Conservation (phyloP, 495 filamentous ascomycete species). For the Evernia prunastri region DNA sequence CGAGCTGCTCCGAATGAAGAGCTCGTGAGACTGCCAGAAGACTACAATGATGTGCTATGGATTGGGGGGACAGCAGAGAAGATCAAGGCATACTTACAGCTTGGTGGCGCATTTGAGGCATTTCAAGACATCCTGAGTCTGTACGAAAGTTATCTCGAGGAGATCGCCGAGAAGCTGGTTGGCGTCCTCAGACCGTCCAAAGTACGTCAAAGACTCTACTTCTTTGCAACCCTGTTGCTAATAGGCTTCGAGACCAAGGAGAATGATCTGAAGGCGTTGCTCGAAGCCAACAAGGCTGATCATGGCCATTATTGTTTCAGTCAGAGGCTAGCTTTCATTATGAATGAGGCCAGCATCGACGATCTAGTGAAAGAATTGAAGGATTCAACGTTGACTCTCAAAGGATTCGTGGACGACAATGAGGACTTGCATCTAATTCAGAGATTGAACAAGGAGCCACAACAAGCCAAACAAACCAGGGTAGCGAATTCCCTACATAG, state of each 20-base stretch:
- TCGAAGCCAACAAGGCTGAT: not conserved
- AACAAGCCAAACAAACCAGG: not conserved
- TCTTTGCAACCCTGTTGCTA: too few species aligned
- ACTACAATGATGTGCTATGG: not conserved
- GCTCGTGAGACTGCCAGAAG: not conserved
- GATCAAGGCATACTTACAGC: conserved; percentile 1
- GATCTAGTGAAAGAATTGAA: conserved; percentile 2
- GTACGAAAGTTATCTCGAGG: conserved; percentile 4
- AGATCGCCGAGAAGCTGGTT: not conserved
- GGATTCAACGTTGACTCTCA: not conserved
- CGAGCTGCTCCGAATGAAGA: conserved; percentile 5
- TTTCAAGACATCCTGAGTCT: not conserved
- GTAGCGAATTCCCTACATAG: conserved; percentile 1
- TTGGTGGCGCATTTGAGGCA: not conserved
- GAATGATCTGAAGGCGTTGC: conserved; percentile 2
- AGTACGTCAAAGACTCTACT: not conserved
- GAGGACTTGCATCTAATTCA: conserved; percentile 5
- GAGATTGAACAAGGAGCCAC: conserved; percentile 1
- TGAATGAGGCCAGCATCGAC: conserved; percentile 2
- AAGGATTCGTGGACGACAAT: not conserved
- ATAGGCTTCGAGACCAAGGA: not conserved
- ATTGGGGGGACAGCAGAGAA: not conserved
- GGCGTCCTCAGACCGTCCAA: not conserved
- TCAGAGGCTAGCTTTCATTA: conserved; percentile 2
- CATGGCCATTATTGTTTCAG: not conserved